Percentiles rank a stretch among this genome's conserved stretches.
Evolutionary conservation across 2,329 filamentous ascomycete species (phyloP).

Genomic region (Zopfia rhizophila): DNA sequence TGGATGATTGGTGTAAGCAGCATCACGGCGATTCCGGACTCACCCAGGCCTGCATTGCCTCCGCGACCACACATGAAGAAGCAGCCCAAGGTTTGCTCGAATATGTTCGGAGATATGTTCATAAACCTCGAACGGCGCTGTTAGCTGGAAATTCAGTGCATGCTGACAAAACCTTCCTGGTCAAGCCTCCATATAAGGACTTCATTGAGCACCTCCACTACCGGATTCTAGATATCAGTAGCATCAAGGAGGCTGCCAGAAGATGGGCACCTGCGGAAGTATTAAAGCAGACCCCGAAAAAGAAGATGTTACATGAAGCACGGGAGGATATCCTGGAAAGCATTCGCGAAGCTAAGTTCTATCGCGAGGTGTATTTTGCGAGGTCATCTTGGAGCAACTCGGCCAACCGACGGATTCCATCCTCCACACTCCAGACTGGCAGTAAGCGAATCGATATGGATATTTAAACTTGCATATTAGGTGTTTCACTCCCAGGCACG

Average conservation of each 20-base stretch:
- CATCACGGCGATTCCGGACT: slow-evolving; percentile 86
- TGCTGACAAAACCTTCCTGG: slow-evolving; percentile 84
- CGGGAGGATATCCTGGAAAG: slow-evolving; percentile 93
- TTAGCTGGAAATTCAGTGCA: slow-evolving; percentile 95
- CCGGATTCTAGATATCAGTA: slow-evolving; percentile 90
- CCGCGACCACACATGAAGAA: slow-evolving; percentile 74
- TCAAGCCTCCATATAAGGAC: slow-evolving; percentile 75
- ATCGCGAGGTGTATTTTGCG: slow-evolving; percentile 75
- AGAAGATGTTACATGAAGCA: slow-evolving; percentile 83
- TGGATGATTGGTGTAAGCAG: slow-evolving; percentile 88
- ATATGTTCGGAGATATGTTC: slow-evolving; percentile 80
- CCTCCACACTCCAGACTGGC: no score
- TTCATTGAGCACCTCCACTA: slow-evolving; percentile 86
- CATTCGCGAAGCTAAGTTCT: slow-evolving; percentile 89
- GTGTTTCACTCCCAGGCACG: no score
- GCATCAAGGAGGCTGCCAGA: slow-evolving; percentile 87
- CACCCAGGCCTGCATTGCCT: slow-evolving; percentile 78
- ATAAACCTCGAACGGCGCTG: slow-evolving; percentile 72
- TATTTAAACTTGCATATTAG: no score
- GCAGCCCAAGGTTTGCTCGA: slow-evolving; percentile 78
- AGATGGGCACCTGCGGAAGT: slow-evolving; percentile 78
- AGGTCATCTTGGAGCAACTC: neutral
- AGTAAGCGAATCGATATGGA: no score
- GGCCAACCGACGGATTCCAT: no score
- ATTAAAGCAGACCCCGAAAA: slow-evolving; percentile 71